These are phyloP conservation scores for Backusella sp. DNA, from an alignment of 192 early-diverging fungal species.

Conservation along the genomic window DNA sequence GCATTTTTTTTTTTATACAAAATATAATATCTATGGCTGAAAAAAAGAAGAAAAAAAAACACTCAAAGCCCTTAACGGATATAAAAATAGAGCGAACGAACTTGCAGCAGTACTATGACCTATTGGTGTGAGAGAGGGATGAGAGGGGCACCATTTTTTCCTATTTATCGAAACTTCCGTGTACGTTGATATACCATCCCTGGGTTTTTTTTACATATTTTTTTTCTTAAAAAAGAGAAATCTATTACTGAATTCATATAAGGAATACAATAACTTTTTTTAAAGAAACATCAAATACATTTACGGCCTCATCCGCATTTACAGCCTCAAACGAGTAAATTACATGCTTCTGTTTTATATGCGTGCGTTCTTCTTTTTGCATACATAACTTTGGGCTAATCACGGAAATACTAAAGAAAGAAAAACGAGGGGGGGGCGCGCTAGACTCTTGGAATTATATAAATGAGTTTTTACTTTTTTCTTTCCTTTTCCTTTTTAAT, in stretches of 20 bases:
- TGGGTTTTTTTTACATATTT: not conserved
- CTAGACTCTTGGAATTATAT: not conserved
- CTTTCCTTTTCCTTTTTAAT: not conserved
- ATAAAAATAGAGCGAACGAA: not conserved
- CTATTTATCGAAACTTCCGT: not conserved
- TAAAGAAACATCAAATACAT: not conserved
- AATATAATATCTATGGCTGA: too few relatives aligned
- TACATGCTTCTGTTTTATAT: not conserved
- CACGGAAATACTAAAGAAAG: conserved; percentile 1
- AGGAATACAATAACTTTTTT: not conserved
- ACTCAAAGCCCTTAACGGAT: not conserved
- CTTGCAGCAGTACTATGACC: not conserved
- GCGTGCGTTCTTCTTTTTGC: not conserved
- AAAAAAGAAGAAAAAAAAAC: too few relatives aligned
- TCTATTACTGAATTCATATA: too few relatives aligned
- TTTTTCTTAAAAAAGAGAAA: not conserved
- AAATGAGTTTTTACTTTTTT: not conserved
- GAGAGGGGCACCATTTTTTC: not conserved
- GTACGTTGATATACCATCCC: not conserved
- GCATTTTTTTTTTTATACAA: too few relatives aligned
- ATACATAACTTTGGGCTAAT: not conserved
- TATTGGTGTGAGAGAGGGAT: not conserved
- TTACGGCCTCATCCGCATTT: not conserved
- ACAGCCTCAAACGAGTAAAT: not conserved
- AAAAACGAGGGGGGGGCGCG: not conserved